Evolutionary conservation across 805 yeast species (phyloP).

Genomic region (Saturnispora sekii): DNA sequence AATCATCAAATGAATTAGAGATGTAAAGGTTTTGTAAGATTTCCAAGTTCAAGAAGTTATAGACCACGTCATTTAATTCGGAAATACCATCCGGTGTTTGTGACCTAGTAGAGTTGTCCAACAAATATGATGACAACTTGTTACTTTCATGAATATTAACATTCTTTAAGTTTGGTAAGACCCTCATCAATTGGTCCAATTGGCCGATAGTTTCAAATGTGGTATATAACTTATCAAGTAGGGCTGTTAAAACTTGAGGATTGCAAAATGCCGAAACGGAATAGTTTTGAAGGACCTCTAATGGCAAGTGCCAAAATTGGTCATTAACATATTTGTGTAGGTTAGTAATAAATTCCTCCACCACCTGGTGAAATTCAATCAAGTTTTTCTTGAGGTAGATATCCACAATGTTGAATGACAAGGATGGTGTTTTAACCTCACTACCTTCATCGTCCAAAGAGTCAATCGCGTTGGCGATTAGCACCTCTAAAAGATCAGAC

Average conservation of each 20-base stretch:
- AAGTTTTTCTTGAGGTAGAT: slow-evolving; percentile 20
- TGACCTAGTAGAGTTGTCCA: slow-evolving; percentile 20
- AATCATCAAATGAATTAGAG: slow-evolving; percentile 12
- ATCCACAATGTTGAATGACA: slow-evolving; percentile 24
- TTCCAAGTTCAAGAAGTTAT: slow-evolving; percentile 27
- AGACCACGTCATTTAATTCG: slow-evolving; percentile 14
- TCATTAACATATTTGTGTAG: slow-evolving; percentile 28
- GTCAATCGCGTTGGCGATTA: slow-evolving; percentile 21
- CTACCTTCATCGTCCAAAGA: slow-evolving; percentile 18
- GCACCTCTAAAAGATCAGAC: slow-evolving; percentile 15
- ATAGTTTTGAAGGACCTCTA: slow-evolving; percentile 26
- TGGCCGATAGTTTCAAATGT: slow-evolving; percentile 3
- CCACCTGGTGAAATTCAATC: slow-evolving; percentile 15
- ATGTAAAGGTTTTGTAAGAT: slow-evolving; percentile 28
- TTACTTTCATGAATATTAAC: slow-evolving; percentile 11
- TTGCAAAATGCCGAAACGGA: slow-evolving; percentile 10
- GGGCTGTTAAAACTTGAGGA: not conserved
- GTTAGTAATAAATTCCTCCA: slow-evolving; percentile 27
- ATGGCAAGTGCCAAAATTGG: slow-evolving; percentile 23
- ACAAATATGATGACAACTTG: slow-evolving; percentile 1
- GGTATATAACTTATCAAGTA: slow-evolving; percentile 6
- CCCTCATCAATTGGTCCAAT: slow-evolving; percentile 3
- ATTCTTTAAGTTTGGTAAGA: slow-evolving; percentile 7
- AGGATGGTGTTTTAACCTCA: slow-evolving; percentile 15
- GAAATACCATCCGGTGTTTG: slow-evolving; percentile 5